phyloP scores from a whole-genome alignment of 768 basidiomycete species.

The Dioszegia hungarica region DNA sequence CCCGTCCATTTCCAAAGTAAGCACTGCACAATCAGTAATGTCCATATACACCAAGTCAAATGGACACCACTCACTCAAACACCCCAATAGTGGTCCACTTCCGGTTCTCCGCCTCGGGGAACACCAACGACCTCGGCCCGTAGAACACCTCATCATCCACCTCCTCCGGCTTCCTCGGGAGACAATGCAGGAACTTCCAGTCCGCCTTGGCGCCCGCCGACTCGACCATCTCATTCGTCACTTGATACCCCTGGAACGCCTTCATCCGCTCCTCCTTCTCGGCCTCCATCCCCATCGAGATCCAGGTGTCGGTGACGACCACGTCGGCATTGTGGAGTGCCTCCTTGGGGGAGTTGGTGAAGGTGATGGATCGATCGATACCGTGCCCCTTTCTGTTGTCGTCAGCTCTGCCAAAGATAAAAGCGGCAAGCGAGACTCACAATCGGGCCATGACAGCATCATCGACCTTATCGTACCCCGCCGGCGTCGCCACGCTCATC shows the following conservation, averaged over 20 bases:
- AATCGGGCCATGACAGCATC: slow-evolving; percentile 74
- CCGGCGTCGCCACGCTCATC: slow-evolving; percentile 76
- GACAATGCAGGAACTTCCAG: slow-evolving; percentile 94
- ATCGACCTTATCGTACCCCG: slow-evolving; percentile 52
- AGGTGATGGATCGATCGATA: slow-evolving; percentile 31
- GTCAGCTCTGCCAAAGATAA: neutral
- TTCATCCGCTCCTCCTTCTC: slow-evolving; percentile 79
- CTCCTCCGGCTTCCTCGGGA: slow-evolving; percentile 86
- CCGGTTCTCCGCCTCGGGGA: slow-evolving; percentile 91
- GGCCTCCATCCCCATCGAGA: slow-evolving; percentile 97
- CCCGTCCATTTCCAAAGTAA: neutral
- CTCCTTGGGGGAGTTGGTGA: slow-evolving; percentile 60
- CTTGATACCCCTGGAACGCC: slow-evolving; percentile 88
- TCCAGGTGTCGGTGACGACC: slow-evolving; percentile 98
- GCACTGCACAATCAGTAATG: neutral
- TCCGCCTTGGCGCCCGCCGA: slow-evolving; percentile 74
- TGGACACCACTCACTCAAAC: slow-evolving; percentile 55
- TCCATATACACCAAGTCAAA: neutral
- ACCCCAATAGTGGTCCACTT: slow-evolving; percentile 94
- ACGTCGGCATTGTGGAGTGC: slow-evolving; percentile 86
- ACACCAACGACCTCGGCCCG: slow-evolving; percentile 82
- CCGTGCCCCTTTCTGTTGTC: slow-evolving; percentile 34
- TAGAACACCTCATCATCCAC: slow-evolving; percentile 98
- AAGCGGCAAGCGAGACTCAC: slow-evolving; percentile 47
- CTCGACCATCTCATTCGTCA: slow-evolving; percentile 79